Percentiles rank a stretch among this genome's conserved stretches.
phyloP scores from a whole-genome alignment of 768 basidiomycete species.

The Termitomyces sp. region DNA sequence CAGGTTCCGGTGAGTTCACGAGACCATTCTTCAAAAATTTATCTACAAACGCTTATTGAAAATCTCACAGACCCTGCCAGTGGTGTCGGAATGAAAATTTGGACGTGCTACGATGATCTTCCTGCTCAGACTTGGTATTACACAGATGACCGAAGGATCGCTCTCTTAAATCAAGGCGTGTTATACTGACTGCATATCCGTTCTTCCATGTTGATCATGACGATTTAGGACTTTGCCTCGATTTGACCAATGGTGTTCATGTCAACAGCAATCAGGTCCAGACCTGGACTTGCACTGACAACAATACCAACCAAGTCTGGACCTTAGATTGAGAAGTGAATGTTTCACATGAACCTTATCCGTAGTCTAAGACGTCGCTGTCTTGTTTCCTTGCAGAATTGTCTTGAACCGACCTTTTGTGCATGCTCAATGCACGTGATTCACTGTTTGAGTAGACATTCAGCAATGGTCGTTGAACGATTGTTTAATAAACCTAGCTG shows the following conservation, averaged over 20 bases:
- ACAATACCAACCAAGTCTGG: conserved; percentile 29
- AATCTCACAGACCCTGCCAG: conserved; percentile 22
- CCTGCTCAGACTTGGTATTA: conserved; percentile 32
- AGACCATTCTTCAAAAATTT: neutral
- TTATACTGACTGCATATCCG: neutral
- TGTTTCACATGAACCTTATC: no score
- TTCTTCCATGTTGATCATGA: neutral
- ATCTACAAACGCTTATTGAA: neutral
- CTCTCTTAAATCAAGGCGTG: conserved; percentile 18
- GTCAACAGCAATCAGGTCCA: conserved; percentile 26
- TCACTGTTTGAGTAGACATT: no score
- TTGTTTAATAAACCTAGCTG: no score
- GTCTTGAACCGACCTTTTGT: no score
- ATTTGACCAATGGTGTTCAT: conserved; percentile 25
- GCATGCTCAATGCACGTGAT: no score
- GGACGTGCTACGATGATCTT: conserved; percentile 29
- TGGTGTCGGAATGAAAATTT: conserved; percentile 30
- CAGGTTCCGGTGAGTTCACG: conserved; percentile 23
- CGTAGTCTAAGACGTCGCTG: no score
- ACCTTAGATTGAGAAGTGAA: conserved; percentile 8
- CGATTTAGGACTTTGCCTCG: conserved; percentile 23
- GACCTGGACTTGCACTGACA: conserved; percentile 22
- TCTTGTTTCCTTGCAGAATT: no score
- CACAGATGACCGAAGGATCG: conserved; percentile 24
- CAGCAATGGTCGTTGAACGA: no score